A percentile compares a stretch with the other conserved stretches of the same genome.
phyloP scores from a whole-genome alignment of 306 rosid species.

The Mimosa bimucronata region DNA sequence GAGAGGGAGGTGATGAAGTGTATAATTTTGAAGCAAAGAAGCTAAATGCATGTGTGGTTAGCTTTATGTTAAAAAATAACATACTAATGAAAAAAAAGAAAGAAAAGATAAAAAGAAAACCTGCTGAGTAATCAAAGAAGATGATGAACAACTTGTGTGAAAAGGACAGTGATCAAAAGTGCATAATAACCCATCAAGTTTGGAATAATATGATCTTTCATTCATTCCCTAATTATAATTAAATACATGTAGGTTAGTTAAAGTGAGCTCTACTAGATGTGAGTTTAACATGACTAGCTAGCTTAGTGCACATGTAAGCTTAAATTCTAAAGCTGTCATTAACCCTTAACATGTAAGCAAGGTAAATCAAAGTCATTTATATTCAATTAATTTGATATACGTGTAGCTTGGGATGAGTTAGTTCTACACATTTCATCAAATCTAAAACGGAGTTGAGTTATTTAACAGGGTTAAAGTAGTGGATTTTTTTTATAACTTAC shows the following conservation, averaged over 20 bases:
- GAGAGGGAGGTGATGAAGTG: background rate
- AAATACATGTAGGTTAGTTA: background rate
- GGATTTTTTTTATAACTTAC: no score
- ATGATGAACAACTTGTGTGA: slow-evolving; percentile 17
- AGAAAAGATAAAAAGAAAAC: background rate
- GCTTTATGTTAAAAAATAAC: background rate
- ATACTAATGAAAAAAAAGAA: no score
- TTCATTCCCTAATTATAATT: background rate
- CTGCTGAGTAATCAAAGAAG: background rate
- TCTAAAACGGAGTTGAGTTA: no score
- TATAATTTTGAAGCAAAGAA: background rate
- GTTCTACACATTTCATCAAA: background rate
- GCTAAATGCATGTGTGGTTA: slow-evolving; percentile 18
- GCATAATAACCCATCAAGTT: slow-evolving; percentile 9
- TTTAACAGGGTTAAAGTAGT: no score
- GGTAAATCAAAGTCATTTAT: background rate
- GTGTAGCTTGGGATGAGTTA: no score
- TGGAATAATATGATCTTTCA: slow-evolving; percentile 14
- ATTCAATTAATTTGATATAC: no score
- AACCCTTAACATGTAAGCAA: slow-evolving; percentile 23
- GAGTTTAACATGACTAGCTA: slow-evolving; percentile 11
- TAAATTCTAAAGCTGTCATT: background rate
- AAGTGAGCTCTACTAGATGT: background rate
- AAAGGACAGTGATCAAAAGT: slow-evolving; percentile 36
- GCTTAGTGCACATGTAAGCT: slow-evolving; percentile 25